Percentiles rank a stretch among this genome's conserved stretches.
These are phyloP conservation scores for Imleria badia DNA, from an alignment of 768 basidiomycete species.

Conservation along the genomic window DNA sequence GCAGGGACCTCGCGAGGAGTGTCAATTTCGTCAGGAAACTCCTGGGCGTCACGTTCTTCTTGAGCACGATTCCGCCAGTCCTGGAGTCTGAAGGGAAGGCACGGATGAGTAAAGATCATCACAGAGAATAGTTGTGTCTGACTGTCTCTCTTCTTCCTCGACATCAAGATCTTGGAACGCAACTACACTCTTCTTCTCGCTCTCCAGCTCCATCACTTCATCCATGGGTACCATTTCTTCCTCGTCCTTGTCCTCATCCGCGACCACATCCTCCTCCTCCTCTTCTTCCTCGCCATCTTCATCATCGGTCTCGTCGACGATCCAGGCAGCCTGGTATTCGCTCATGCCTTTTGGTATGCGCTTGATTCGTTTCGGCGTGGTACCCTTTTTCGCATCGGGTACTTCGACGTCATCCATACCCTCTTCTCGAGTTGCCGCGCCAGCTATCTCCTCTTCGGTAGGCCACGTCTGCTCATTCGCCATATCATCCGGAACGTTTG, in stretches of 20 bases:
- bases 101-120: not conserved
- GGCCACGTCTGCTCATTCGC: conserved; percentile 99
- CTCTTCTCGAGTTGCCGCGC: conserved; percentile 24
- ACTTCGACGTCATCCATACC: conserved; percentile 30
- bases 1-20: conserved; percentile 87
- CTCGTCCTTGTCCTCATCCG: conserved; percentile 53
- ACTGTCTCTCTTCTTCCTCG: conserved; percentile 90
- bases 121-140: conserved; percentile 27
- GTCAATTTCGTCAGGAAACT: conserved; percentile 97
- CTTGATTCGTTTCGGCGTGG: conserved; percentile 78
- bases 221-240: conserved; percentile 62
- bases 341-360: conserved; percentile 93
- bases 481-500: conserved; percentile 85
- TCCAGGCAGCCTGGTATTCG: conserved; percentile 97
- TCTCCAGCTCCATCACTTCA: conserved; percentile 57
- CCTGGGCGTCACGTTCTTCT: conserved; percentile 77
- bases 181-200: conserved; percentile 50
- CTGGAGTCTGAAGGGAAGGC: conserved; percentile 48
- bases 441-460: conserved; percentile 91
- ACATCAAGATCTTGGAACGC: conserved; percentile 75
- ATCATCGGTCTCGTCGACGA: conserved; percentile 77
- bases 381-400: conserved; percentile 67
- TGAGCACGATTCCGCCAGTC: conserved; percentile 68
- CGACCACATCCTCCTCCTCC: conserved; percentile 35
- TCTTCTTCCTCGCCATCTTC: conserved; percentile 51